Evolutionary conservation across 1,284 basidiomycete genomes (phyloP), one percentile per base, ranked within the genome.

Genomic region (Ganoderma lingzhi): DNA sequence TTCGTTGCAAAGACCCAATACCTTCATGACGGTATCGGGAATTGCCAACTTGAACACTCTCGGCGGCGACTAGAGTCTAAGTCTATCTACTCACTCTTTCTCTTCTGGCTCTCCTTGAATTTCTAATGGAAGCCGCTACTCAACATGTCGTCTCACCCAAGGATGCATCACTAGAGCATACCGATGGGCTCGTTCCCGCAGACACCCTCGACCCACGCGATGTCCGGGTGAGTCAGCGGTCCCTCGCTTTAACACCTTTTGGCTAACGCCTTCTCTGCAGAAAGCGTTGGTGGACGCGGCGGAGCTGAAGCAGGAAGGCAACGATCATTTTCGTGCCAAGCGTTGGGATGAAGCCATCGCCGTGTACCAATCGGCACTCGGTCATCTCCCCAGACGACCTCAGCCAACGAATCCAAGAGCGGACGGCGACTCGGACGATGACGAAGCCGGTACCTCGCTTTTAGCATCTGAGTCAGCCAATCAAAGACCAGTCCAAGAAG

Each of bases 301-400:
- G 44, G 85, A 87, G 68, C 79, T 90, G 63, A 94, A 93, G 78
- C 80, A 82, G 17, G 86, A 88, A 76, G 88, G 88, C 10, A 90
- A 88, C 63, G 84, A 82, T 5, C 78, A 83, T 65, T 90, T 90
- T 76, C 82, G 84, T 53, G 77, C 81, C 44, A 78, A 83, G 63
- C 80, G 83, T 70, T 94, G 91, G 92, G 82, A 83, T 35, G 88
- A 91, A 75, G 93, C 93, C 2, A 79, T 94, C 6, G 85, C 82
- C 28, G 79, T 85, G 6, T 94, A 94, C 77, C 84, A 83, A 67
- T 82, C 86, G 53, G 93, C 84, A 1, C 81, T 94, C 12, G 84
- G 83, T 56, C 83, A 82, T 48, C 79, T 94, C 62, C 93, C 93
- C 15, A 82, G 79, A 76, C 83, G 80, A 73, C 79, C 74, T 70